Evolutionary conservation across 495 filamentous ascomycete genomes (phyloP).

Genomic region (Hypoxylon fuscum): DNA sequence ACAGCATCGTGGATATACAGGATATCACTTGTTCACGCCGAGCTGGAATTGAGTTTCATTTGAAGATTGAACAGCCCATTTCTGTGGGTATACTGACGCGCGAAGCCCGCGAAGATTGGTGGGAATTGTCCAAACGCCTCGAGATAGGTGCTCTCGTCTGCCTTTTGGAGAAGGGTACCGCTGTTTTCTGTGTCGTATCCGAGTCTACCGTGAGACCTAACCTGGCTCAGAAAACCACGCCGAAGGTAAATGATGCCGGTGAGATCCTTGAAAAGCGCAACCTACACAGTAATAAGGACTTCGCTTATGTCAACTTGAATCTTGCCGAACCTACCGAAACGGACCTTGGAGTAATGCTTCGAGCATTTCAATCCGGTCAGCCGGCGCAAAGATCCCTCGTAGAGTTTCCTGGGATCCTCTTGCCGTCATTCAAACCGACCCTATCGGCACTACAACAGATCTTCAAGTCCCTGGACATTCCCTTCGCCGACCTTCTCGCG

Average conservation of each 20-base stretch:
- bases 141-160: conserved; percentile 66
- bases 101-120: conserved; percentile 62
- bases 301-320: conserved; percentile 26
- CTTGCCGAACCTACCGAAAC: conserved; percentile 18
- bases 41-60: conserved; percentile 60
- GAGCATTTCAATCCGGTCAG: conserved; percentile 15
- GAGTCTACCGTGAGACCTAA: conserved; percentile 38
- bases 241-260: not conserved
- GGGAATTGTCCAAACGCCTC: conserved; percentile 63
- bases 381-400: conserved; percentile 55
- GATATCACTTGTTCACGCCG: conserved; percentile 53
- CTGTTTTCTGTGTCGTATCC: conserved; percentile 64
- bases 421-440: conserved; percentile 70
- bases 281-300: conserved; percentile 11
- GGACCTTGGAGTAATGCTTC: conserved; percentile 17
- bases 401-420: conserved; percentile 74
- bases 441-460: conserved; percentile 68
- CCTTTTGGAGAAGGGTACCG: conserved; percentile 54
- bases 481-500: conserved; percentile 66
- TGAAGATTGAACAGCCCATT: conserved; percentile 65
- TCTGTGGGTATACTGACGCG: conserved; percentile 14
- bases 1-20: conserved; percentile 48
- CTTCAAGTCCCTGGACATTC: conserved; percentile 57
- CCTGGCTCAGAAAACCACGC: not conserved
- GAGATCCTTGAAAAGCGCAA: not conserved